phyloP scores from a whole-genome alignment of 164 flowering plant species.

The Annona cherimola region DNA sequence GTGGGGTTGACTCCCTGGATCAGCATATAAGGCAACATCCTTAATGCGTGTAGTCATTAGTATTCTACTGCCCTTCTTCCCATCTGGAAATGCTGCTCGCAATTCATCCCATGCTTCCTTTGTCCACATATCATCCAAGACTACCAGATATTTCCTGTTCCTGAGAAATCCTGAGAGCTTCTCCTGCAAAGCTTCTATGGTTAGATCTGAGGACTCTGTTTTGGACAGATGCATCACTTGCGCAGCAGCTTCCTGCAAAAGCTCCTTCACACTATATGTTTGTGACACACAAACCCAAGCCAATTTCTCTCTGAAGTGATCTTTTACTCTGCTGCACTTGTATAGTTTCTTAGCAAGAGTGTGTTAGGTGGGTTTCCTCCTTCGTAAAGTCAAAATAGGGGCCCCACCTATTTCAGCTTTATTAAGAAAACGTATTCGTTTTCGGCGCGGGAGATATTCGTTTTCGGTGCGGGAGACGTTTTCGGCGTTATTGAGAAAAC shows the following conservation, averaged over 20 bases:
- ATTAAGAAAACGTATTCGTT: too few species aligned
- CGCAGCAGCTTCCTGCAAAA: not conserved
- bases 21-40: not conserved
- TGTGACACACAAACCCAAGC: too few species aligned
- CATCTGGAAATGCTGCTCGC: not conserved
- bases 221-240: not conserved
- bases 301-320: slow-evolving; percentile 23
- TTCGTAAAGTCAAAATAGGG: too few species aligned
- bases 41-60: not conserved
- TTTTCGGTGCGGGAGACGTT: too few species aligned
- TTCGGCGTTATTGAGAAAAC: too few species aligned
- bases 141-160: not conserved
- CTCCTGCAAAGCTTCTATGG: slow-evolving; percentile 16
- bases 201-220: slow-evolving; percentile 27
- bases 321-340: slow-evolving; percentile 17
- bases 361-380: too few species aligned
- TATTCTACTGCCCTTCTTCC: not conserved
- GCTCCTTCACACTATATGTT: slow-evolving; percentile 16
- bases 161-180: not conserved
- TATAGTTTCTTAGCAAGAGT: slow-evolving; percentile 38
- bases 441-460: too few species aligned
- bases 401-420: too few species aligned
- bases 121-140: slow-evolving; percentile 1
- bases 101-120: not conserved
- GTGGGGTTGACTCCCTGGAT: not conserved